Base-by-base conservation (phyloP, 2,329 filamentous ascomycete genomes). In the Colletotrichum sp. region DNA sequence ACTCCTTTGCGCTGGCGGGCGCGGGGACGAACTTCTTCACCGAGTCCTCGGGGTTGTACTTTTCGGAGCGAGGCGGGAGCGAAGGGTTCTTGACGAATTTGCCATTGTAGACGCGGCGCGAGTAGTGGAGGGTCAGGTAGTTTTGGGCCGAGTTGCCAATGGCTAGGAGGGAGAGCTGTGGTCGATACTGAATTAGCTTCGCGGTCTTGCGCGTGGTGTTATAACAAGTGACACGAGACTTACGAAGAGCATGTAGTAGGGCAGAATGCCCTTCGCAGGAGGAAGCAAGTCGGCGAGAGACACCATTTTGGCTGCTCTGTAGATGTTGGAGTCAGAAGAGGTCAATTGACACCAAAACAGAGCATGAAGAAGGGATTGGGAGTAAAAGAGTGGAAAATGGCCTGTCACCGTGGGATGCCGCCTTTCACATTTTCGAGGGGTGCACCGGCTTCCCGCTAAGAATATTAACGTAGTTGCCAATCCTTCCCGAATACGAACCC, bases 131-230 rank as follows among this genome's bases (percentile, higher is more conserved):
- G 21, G 95, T 97, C 43, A 88, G 81, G 86, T 98, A 97, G 82
- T 94, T 92, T 88, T 98, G 96, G 62, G 97, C 83, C 43, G 93
- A 94, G 88, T 99, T 99, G 81, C 92, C 93, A 75, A 97, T 89
- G 34, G 96, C 95, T 73, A 97, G 91, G 72, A 96, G 82, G 72
- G 95, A 95, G 82, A 98, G 91, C 96, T 98, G 78, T 30, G 5
- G 16, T 32, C 36, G 6, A 5, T 32, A 58, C 4, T 34, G 16
- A 12, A 38, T 75, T 28, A 75, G 69, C 32, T 13, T 24, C 21
- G 30, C 15, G 24, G 9, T 65, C 1, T 30, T 24, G 18, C n/a
- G 56, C 9, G 43, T 58, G 58, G 30, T 34, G 38, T 32, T 32
- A 6, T 32, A 24, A 13, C 43, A 1, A 24, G 5, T 26, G n/a